Base-by-base conservation (phyloP, 345 rosid species). In the Brassica napus region DNA sequence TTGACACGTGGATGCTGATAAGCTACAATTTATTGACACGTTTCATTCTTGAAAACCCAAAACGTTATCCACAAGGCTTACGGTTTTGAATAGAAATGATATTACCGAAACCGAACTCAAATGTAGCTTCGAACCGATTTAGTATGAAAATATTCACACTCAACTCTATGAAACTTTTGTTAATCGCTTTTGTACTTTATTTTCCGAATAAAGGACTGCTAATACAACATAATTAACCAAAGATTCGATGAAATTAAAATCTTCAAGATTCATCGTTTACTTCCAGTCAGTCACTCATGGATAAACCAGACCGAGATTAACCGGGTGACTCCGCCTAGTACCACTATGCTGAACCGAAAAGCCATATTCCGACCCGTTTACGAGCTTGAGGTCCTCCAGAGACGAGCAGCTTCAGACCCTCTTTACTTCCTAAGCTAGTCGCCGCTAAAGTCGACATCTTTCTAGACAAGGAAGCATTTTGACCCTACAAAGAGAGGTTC, bases 281-380 rank as follows among this genome's bases (percentile, higher is more conserved):
- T 18, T 18, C 18, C 18, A 18, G 18, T 18, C 18, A 18, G 18
- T 18, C 18, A 18, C 18, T 18, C 18, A 18, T 18, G 18, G 18
- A 18, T 18, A 18, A 18, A 18, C 18, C 18, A 18, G 18, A 18
- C 18, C 18, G 18, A 18, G 18, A 18, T 18, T 18, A 18, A 18
- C 18, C 18, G 18, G 18, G 18, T 18, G 18, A 18, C 18, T 18
- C 18, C 18, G 18, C 18, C 18, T 18, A 18, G 18, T 18, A 18
- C 18, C 18, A 18, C 18, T 18, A 18, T 18, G 98, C 93, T 1
- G 98, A 94, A 12, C 97, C 89, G 68, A 94, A 92, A 67, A 94
- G 92, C 98, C 98, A 18, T 18, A 18, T 18, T 18, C 18, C 18
- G 18, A 18, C 18, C 18, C 18, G 18, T 18, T 18, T 18, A 18